Base-by-base conservation (phyloP, 2,329 filamentous ascomycete species). In the Magnaporthiopsis rhizophila region DNA sequence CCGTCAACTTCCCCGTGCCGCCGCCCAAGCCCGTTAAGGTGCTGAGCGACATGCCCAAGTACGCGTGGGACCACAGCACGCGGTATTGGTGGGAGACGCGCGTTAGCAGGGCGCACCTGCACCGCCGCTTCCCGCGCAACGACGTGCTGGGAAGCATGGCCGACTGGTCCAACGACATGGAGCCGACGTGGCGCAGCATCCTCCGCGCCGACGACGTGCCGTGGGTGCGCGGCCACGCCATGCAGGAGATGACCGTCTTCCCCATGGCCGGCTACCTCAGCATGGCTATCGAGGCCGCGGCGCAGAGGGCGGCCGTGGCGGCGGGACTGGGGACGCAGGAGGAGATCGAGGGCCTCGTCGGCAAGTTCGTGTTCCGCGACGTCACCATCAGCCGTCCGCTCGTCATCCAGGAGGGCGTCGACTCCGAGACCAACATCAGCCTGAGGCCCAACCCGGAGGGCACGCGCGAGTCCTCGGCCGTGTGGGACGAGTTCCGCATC, bases 151-250 rank as follows among this genome's bases (percentile, higher is more conserved):
- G 76, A 9, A 69, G 68, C 1, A 58, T 75, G 59, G 70, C 72
- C 5, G 71, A 74, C 64, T 73, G 69, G 69, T 74, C 72, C 58
- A 74, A 69, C 65, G 72, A 72, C 26, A 61, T 74, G n/a, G 72
- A 74, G 59, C 75, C 75, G 30, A 74, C 73, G 5, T 78, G 76
- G 76, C 72, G 76, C 58, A 76, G 77, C 67, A 67, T 76, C 38
- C 67, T 77, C 62, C 70, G 72, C 45, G 68, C 71, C 1, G 72
- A 74, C 32, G 74, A 76, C 60, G 63, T 77, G 15, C 77, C 83
- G 32, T 83, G 83, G 69, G 75, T 81, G 21, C 74, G 78, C 61
- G 80, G 82, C 66, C 81, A 82, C 72, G 69, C 72, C 58, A 78
- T 83, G 71, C 77, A 81, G 65, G 79, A 76, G 67, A 76, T 79